These are phyloP conservation scores for Erodium trifolium DNA, from an alignment of 441 rosid species.

Conservation along the genomic window DNA sequence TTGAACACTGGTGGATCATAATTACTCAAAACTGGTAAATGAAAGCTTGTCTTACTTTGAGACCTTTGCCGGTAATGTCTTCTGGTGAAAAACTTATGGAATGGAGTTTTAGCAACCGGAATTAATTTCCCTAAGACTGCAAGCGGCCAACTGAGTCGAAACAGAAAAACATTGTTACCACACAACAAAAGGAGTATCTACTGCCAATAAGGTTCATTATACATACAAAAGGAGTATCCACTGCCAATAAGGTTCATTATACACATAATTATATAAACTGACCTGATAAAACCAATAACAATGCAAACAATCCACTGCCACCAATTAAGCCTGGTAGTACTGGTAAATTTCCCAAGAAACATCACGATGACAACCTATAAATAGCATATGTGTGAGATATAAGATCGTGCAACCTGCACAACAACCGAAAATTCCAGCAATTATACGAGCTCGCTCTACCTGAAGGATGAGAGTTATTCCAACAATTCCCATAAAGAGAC, in stretches of 20 bases:
- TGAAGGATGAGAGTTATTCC: constrained; percentile 62
- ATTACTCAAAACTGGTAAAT: too few relatives aligned
- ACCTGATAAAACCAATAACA: constrained; percentile 60
- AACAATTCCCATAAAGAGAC: constrained; percentile 68
- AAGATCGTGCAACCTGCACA: background rate
- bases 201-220: too few relatives aligned
- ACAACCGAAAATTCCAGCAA: background rate
- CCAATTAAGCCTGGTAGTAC: constrained; percentile 66
- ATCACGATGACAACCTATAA: constrained; percentile 57
- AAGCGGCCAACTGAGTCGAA: constrained; percentile 69
- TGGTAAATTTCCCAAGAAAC: constrained; percentile 75
- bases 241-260: too few relatives aligned
- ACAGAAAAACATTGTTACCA: too few relatives aligned
- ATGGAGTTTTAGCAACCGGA: constrained; percentile 64
- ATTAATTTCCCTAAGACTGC: constrained; percentile 61
- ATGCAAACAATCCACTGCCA: constrained; percentile 60
- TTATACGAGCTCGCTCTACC: constrained; percentile 31
- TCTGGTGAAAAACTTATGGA: constrained; percentile 36
- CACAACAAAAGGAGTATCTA: too few relatives aligned
- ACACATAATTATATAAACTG: too few relatives aligned
- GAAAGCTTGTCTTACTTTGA: constrained; percentile 18
- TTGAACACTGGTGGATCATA: too few relatives aligned
- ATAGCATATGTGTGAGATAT: background rate
- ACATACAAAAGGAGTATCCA: background rate
- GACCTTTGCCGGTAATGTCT: constrained; percentile 13